Conservation (phyloP, 345 rosid species). For the Lepidium sativum region DNA sequence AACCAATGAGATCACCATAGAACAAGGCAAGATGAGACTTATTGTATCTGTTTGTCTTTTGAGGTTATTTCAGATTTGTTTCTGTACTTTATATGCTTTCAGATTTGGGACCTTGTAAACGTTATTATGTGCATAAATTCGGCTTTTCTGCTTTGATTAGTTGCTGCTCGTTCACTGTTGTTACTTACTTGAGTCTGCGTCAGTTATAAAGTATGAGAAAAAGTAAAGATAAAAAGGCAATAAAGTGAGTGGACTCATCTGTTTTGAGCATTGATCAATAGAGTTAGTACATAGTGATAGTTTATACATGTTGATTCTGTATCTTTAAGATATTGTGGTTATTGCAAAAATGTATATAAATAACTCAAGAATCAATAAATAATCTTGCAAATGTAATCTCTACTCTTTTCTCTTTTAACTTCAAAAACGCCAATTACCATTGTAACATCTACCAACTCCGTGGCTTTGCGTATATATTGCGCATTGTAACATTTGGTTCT, state of each 20-base stretch:
- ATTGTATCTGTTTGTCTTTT: neutral
- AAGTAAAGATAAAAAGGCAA: too few species aligned
- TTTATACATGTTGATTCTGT: too few species aligned
- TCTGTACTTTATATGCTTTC: too few species aligned
- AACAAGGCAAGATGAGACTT: too few species aligned
- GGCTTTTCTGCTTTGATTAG: neutral
- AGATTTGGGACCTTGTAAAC: neutral
- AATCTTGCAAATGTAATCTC: neutral
- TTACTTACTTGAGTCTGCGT: neutral
- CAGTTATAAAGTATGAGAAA: too few species aligned
- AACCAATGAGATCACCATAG: neutral
- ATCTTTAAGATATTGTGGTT: neutral
- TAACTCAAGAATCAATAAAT: neutral
- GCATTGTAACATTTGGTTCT: neutral
- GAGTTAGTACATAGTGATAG: neutral
- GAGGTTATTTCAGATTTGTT: neutral
- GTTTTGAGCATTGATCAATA: neutral
- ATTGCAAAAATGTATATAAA: neutral
- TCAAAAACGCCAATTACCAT: constrained; percentile 9
- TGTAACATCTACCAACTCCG: constrained; percentile 55
- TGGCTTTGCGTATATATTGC: constrained; percentile 31
- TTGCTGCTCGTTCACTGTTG: neutral
- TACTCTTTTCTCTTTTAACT: neutral
- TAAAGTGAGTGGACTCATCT: neutral
- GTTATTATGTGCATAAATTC: neutral